Conservation (phyloP, 371 early-diverging fungal species). For the Polyrhizophydium stewartii region DNA sequence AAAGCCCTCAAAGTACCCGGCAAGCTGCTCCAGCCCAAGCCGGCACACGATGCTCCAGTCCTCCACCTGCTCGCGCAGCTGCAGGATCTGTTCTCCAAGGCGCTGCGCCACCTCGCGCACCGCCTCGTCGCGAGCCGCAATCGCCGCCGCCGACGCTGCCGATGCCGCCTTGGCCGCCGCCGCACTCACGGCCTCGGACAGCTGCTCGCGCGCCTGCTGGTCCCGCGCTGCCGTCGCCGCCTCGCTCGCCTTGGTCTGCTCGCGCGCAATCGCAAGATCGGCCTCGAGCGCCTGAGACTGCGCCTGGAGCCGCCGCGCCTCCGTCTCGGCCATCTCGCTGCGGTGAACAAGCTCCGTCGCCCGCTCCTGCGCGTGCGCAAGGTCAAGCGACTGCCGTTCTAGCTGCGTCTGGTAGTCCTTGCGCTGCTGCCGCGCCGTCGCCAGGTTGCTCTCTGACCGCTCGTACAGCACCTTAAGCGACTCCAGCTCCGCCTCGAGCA, state of each 20-base stretch:
- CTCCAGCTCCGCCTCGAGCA: conserved; percentile 18
- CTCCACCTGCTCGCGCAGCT: conserved; percentile 15
- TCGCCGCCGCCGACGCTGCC: no score
- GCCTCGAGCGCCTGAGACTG: neutral
- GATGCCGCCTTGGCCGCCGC: no score
- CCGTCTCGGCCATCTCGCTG: neutral
- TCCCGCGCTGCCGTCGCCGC: no score
- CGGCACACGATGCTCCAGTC: conserved; percentile 25
- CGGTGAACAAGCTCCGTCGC: neutral
- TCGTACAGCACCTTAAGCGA: conserved; percentile 12
- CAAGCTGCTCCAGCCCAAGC: conserved; percentile 21
- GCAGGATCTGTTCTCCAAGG: neutral
- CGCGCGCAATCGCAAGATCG: neutral
- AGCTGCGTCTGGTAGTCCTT: neutral
- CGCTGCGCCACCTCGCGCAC: neutral
- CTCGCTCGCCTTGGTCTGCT: neutral
- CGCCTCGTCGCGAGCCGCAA: neutral
- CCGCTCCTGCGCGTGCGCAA: neutral
- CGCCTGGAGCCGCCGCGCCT: neutral
- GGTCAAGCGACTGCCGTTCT: neutral
- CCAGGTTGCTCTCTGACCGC: conserved; percentile 11
- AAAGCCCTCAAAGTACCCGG: conserved; percentile 10
- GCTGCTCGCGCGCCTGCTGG: neutral
- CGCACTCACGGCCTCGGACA: no score
- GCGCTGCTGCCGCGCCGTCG: neutral